Conservation (phyloP, 2,329 filamentous ascomycete species). For the Periconia macrospinosa region DNA sequence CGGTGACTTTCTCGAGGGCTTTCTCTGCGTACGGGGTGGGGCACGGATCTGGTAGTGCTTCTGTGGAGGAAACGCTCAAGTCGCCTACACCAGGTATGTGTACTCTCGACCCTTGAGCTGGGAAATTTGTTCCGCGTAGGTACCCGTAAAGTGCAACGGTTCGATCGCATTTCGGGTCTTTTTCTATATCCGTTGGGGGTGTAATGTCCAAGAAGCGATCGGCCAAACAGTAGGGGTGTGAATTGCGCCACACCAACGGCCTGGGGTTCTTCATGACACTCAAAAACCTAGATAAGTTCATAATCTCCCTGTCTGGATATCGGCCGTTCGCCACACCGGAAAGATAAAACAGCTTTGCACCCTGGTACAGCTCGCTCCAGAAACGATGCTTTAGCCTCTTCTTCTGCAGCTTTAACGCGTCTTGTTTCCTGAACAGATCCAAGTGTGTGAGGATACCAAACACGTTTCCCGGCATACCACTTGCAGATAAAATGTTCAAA, state of each 20-base stretch:
- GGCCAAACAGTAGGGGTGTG: slow-evolving; percentile 89
- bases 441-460: slow-evolving; percentile 96
- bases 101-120: slow-evolving; percentile 79
- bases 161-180: slow-evolving; percentile 85
- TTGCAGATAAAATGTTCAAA: slow-evolving; percentile 86
- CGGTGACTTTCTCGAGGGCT: slow-evolving; percentile 78
- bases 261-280: slow-evolving; percentile 99
- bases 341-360: slow-evolving; percentile 94
- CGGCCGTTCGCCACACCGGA: slow-evolving; percentile 95
- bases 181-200: slow-evolving; percentile 86
- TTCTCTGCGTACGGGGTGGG: slow-evolving; percentile 91
- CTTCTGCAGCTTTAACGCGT: slow-evolving; percentile 88
- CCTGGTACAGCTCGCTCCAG: slow-evolving; percentile 96
- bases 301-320: slow-evolving; percentile 93
- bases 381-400: slow-evolving; percentile 94
- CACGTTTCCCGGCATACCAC: slow-evolving; percentile 97
- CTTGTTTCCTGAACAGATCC: slow-evolving; percentile 92
- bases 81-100: slow-evolving; percentile 94
- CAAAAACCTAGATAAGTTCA: slow-evolving; percentile 92
- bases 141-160: slow-evolving; percentile 92
- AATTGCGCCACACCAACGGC: slow-evolving; percentile 94
- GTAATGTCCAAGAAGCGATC: slow-evolving; percentile 96
- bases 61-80: slow-evolving; percentile 78
- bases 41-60: slow-evolving; percentile 89
- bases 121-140: slow-evolving; percentile 90